Conservation (phyloP, 1,139 yeast species). For the Starmera stellimalicola region DNA sequence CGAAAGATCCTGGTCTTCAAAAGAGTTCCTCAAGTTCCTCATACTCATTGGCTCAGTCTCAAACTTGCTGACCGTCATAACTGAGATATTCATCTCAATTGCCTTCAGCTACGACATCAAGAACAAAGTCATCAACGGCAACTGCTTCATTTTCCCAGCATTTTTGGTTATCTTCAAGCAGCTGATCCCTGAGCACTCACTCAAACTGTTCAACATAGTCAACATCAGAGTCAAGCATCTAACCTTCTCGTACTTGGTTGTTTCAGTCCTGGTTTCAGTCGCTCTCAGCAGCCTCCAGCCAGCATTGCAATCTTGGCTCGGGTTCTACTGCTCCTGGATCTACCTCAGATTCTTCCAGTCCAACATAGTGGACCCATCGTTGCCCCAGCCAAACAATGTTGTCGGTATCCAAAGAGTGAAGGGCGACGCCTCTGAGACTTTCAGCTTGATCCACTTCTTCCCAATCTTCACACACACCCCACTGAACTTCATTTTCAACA, state of each 20-base stretch:
- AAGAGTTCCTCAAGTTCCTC: constrained; percentile 52
- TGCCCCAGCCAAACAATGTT: constrained; percentile 20
- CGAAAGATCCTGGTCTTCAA: constrained; percentile 47
- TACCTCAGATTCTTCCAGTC: constrained; percentile 72
- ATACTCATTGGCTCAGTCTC: constrained; percentile 50
- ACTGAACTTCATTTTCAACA: constrained; percentile 44
- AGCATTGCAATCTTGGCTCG: constrained; percentile 54
- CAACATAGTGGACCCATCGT: constrained; percentile 27
- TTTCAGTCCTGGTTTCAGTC: constrained; percentile 38
- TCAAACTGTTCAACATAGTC: constrained; percentile 50
- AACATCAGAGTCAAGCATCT: constrained; percentile 66
- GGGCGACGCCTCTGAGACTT: constrained; percentile 90
- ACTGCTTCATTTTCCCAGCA: constrained; percentile 61
- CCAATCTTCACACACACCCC: constrained; percentile 51
- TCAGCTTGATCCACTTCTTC: constrained; percentile 74
- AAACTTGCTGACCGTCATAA: constrained; percentile 38
- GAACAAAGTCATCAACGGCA: constrained; percentile 51
- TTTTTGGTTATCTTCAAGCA: constrained; percentile 83
- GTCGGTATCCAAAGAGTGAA: constrained; percentile 29
- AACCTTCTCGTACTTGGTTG: constrained; percentile 49
- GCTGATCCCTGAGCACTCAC: constrained; percentile 79
- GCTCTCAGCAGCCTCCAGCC: constrained; percentile 37
- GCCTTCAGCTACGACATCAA: constrained; percentile 19
- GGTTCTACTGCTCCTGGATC: constrained; percentile 62
- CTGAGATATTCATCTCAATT: constrained; percentile 28